Evolutionary conservation across 2,329 filamentous ascomycete genomes (phyloP).

Genomic region (Penicillium polonicum): DNA sequence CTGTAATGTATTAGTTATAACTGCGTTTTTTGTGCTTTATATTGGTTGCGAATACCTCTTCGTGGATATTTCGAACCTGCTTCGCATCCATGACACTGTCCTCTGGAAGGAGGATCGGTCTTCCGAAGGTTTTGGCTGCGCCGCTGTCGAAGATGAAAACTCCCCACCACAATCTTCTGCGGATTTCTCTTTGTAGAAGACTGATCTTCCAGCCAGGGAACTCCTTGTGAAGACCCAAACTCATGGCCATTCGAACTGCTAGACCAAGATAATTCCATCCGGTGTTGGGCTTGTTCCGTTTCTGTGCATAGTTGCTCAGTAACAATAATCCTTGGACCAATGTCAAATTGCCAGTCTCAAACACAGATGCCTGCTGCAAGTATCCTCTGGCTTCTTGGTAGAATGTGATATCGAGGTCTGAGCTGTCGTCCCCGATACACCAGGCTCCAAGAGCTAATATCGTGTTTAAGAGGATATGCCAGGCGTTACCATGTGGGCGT

Average conservation of each 20-base stretch:
- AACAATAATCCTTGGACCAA: constrained; percentile 50
- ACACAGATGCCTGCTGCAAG: constrained; percentile 46
- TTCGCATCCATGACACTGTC: constrained; percentile 47
- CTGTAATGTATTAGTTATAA: neutral
- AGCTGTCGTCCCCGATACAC: constrained; percentile 42
- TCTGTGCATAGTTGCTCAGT: constrained; percentile 52
- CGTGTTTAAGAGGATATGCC: constrained; percentile 49
- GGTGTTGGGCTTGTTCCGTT: constrained; percentile 52
- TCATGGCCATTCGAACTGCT: constrained; percentile 52
- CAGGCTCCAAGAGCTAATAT: constrained; percentile 48
- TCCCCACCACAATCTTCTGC: constrained; percentile 44
- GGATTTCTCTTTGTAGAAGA: constrained; percentile 43
- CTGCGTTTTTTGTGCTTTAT: neutral
- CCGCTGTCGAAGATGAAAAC: constrained; percentile 51
- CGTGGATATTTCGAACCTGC: constrained; percentile 47
- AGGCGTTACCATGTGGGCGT: constrained; percentile 43
- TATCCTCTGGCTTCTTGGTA: constrained; percentile 49
- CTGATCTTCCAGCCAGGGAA: constrained; percentile 50
- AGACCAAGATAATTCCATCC: constrained; percentile 52
- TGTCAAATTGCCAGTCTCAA: constrained; percentile 51
- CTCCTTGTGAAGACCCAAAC: constrained; percentile 52
- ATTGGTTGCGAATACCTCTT: constrained; percentile 29
- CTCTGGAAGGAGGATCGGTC: constrained; percentile 48
- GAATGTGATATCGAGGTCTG: constrained; percentile 47
- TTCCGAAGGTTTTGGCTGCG: constrained; percentile 52